Evolutionary conservation across 768 basidiomycete species (phyloP).

Genomic region (Lactifluus subvellereus): DNA sequence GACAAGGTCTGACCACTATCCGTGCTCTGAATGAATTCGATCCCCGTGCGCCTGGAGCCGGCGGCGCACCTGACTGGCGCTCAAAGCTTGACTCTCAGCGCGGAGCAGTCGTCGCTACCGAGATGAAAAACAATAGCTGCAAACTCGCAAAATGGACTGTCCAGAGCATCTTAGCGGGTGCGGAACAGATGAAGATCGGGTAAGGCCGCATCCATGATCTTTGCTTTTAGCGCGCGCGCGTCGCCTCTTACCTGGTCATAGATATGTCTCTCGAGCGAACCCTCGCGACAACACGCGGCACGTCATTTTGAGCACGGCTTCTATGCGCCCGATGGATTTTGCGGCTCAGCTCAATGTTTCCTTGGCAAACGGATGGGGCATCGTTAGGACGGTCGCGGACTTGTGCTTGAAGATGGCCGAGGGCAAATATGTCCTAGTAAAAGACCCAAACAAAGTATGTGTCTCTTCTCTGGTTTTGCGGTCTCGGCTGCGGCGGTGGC

Average conservation of each 20-base stretch:
- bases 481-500: constrained; percentile 3
- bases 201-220: constrained; percentile 37
- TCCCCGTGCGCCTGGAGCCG: constrained; percentile 79
- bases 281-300: constrained; percentile 94
- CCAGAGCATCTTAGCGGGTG: constrained; percentile 90
- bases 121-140: constrained; percentile 99
- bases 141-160: constrained; percentile 98
- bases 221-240: background rate
- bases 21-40: constrained; percentile 98
- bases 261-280: constrained; percentile 91
- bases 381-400: constrained; percentile 91
- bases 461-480: constrained; percentile 15
- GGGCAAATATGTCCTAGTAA: constrained; percentile 95
- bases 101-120: constrained; percentile 95
- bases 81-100: constrained; percentile 94
- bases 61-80: constrained; percentile 98
- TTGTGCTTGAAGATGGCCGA: constrained; percentile 95
- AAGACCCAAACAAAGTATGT: constrained; percentile 94
- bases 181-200: constrained; percentile 97
- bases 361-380: constrained; percentile 95
- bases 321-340: constrained; percentile 91
- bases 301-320: constrained; percentile 90
- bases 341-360: constrained; percentile 94
- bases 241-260: constrained; percentile 31
- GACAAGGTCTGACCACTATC: constrained; percentile 81